phyloP scores from a whole-genome alignment of 179 eudicot species.

The Sideroxylon spinosum region DNA sequence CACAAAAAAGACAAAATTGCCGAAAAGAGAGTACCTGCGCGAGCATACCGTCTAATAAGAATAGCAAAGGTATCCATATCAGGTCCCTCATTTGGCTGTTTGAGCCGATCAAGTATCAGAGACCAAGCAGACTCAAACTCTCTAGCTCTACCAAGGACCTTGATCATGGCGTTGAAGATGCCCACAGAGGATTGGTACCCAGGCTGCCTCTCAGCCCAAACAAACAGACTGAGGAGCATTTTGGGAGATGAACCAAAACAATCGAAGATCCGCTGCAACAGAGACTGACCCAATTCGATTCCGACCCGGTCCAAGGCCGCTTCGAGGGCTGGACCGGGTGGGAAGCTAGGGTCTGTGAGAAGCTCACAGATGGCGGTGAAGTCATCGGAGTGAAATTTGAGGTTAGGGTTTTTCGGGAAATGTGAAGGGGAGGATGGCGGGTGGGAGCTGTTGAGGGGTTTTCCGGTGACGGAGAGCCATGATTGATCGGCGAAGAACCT shows the following conservation, averaged over 20 bases:
- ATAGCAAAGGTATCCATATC: slow-evolving; percentile 43
- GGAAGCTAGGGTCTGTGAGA: slow-evolving; percentile 32
- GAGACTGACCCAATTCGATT: slow-evolving; percentile 28
- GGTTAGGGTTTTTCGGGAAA: slow-evolving; percentile 23
- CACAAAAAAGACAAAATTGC: neutral
- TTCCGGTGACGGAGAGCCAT: neutral
- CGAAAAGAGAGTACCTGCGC: slow-evolving; percentile 37
- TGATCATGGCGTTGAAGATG: slow-evolving; percentile 54
- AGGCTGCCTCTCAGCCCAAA: slow-evolving; percentile 54
- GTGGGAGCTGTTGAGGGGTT: neutral
- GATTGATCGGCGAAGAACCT: slow-evolving; percentile 12
- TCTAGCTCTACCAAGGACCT: slow-evolving; percentile 50
- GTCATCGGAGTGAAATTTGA: slow-evolving; percentile 23
- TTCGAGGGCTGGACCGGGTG: slow-evolving; percentile 39
- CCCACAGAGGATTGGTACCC: slow-evolving; percentile 26
- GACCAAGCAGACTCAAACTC: slow-evolving; percentile 57
- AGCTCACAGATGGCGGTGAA: slow-evolving; percentile 36
- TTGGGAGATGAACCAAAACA: slow-evolving; percentile 47
- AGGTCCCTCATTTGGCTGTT: slow-evolving; percentile 27
- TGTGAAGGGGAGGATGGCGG: neutral
- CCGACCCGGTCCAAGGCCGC: slow-evolving; percentile 34
- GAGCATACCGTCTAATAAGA: slow-evolving; percentile 56
- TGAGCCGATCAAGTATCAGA: slow-evolving; percentile 37
- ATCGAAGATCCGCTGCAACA: slow-evolving; percentile 39
- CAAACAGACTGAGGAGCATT: slow-evolving; percentile 38